phyloP scores from a whole-genome alignment of 78 protist species.

The Dictyostelium capitatum region DNA sequence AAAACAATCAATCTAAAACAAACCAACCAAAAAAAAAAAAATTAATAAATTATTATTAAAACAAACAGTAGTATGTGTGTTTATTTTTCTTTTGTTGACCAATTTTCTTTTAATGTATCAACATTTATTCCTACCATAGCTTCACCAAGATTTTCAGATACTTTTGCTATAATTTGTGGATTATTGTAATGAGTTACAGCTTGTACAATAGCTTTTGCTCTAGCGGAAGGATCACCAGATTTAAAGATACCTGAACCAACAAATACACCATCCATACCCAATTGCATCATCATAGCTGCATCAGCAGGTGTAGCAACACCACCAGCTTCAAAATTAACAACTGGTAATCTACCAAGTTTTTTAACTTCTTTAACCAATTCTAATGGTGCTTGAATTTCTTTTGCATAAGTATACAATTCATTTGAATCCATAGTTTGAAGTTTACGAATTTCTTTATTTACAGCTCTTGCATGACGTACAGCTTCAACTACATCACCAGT shows the following conservation, averaged over 20 bases:
- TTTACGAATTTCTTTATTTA: conserved; percentile 86
- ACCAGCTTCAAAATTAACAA: conserved; percentile 98
- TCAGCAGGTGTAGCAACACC: conserved; percentile 99
- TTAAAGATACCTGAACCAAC: conserved; percentile 97
- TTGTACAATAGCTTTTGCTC: conserved; percentile 96
- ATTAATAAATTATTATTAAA: background rate
- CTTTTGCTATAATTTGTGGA: conserved; percentile 86
- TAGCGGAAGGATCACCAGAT: conserved; percentile 93
- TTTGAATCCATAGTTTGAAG: conserved; percentile 91
- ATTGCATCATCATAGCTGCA: conserved; percentile 98
- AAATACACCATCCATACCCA: conserved; percentile 98
- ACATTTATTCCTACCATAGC: conserved; percentile 94
- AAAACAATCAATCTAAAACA: background rate
- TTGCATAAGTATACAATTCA: conserved; percentile 93
- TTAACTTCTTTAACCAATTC: conserved; percentile 88
- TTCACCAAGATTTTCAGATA: conserved; percentile 89
- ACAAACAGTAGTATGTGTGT: background rate
- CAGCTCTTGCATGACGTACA: conserved; percentile 94
- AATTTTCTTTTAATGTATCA: conserved; percentile 50
- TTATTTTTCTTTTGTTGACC: conserved; percentile 72
- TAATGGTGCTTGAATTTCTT: conserved; percentile 94
- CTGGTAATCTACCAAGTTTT: conserved; percentile 95
- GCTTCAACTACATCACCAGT: conserved; percentile 98
- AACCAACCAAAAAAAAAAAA: background rate
- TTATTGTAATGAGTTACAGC: conserved; percentile 96